phyloP scores from a whole-genome alignment of 306 rosid genomes.

The Vicia villosa region DNA sequence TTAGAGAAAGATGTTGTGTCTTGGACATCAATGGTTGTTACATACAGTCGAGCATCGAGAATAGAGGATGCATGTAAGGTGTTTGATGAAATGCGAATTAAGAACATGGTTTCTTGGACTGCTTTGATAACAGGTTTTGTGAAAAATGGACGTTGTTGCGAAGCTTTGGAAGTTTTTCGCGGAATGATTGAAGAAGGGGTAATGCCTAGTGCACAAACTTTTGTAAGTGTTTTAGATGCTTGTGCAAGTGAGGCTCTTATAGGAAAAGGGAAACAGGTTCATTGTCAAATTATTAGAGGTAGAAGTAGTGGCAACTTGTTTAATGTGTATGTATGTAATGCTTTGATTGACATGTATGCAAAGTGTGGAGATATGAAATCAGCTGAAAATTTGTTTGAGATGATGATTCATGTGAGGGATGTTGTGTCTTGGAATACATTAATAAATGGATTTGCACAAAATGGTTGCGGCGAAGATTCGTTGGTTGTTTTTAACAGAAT shows the following conservation, averaged over 20 bases:
- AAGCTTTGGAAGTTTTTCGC: constrained; percentile 52
- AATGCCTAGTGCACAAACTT: constrained; percentile 50
- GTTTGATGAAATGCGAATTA: constrained; percentile 53
- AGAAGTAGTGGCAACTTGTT: constrained; percentile 37
- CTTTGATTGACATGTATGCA: constrained; percentile 63
- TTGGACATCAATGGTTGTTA: constrained; percentile 59
- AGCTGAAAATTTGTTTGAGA: constrained; percentile 52
- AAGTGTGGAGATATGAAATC: constrained; percentile 64
- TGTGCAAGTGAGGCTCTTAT: constrained; percentile 54
- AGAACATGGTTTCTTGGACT: constrained; percentile 59
- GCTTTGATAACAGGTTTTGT: constrained; percentile 55
- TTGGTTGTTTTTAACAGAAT: constrained; percentile 51
- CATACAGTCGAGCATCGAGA: constrained; percentile 42
- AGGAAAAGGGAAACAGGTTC: constrained; percentile 61
- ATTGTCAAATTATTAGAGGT: constrained; percentile 49
- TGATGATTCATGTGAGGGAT: constrained; percentile 44
- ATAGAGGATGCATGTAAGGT: constrained; percentile 50
- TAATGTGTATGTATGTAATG: constrained; percentile 49
- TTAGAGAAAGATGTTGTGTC: constrained; percentile 57
- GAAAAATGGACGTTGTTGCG: constrained; percentile 36
- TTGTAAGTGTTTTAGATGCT: constrained; percentile 56
- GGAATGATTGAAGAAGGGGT: constrained; percentile 50
- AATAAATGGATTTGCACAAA: constrained; percentile 60
- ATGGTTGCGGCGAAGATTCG: constrained; percentile 55
- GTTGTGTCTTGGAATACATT: constrained; percentile 57